phyloP scores from a whole-genome alignment of 163 green algal genomes.

The Volvox carteri region DNA sequence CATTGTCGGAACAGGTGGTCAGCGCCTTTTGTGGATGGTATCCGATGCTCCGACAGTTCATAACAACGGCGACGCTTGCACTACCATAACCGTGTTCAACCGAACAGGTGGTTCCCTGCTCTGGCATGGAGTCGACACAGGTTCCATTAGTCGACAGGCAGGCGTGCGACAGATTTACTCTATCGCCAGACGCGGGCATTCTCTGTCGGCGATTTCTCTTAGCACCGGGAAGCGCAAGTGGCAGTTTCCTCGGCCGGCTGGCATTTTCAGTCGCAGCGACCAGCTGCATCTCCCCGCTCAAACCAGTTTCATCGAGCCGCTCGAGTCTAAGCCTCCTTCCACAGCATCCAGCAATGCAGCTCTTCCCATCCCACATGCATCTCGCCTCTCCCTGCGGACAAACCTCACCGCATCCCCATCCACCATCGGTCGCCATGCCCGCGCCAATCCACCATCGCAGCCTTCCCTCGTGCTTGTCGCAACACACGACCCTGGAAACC shows the following conservation, averaged over 20 bases:
- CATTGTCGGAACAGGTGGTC: neutral
- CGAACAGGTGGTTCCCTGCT: neutral
- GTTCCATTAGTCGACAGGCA: neutral
- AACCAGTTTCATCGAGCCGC: neutral
- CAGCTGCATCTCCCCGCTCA: neutral
- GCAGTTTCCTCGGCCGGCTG: neutral
- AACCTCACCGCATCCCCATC: neutral
- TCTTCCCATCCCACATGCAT: neutral
- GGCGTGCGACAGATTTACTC: conserved; percentile 28
- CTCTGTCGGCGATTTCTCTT: neutral
- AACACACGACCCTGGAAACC: conserved; percentile 1
- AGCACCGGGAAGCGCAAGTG: conserved; percentile 31
- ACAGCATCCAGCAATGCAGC: neutral
- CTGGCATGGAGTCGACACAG: conserved; percentile 1
- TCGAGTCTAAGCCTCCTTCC: neutral
- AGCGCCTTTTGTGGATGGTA: conserved; percentile 22
- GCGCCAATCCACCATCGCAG: neutral
- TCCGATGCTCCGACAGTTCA: neutral
- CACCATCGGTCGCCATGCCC: neutral
- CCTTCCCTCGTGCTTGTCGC: conserved; percentile 32
- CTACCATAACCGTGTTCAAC: conserved; percentile 16
- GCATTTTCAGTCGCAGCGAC: conserved; percentile 22
- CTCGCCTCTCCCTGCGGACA: neutral
- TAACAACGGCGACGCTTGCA: neutral
- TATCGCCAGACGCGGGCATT: neutral